These are phyloP conservation scores for Pezicula carpinea DNA, from an alignment of 2,329 filamentous ascomycete genomes.

Conservation along the genomic window DNA sequence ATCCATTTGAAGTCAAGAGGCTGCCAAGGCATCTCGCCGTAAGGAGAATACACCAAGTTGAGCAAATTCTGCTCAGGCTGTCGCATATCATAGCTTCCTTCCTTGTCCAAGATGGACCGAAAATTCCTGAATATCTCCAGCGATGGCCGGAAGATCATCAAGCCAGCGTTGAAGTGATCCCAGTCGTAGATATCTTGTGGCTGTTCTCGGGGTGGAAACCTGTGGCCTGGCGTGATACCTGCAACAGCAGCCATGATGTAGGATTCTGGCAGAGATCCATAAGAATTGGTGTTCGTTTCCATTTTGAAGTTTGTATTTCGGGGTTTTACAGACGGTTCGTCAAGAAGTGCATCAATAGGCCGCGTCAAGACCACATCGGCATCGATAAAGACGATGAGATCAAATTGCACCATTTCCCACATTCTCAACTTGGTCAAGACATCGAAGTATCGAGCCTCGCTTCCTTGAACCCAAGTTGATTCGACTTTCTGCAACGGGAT, in stretches of 20 bases:
- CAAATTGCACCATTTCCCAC: constrained; percentile 36
- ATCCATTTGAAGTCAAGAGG: constrained; percentile 35
- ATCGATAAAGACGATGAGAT: constrained; percentile 38
- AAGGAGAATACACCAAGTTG: constrained; percentile 36
- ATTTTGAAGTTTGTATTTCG: constrained; percentile 16
- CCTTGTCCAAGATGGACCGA: constrained; percentile 30
- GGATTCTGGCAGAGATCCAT: constrained; percentile 25
- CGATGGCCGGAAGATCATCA: constrained; percentile 35
- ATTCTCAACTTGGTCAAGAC: constrained; percentile 39
- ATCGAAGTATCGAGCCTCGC: constrained; percentile 35
- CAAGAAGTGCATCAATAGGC: constrained; percentile 34
- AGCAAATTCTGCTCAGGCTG: constrained; percentile 38
- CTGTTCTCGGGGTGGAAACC: constrained; percentile 32
- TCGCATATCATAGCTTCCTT: constrained; percentile 32
- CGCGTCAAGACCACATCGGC: constrained; percentile 35
- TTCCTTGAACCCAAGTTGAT: constrained; percentile 32
- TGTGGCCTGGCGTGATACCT: constrained; percentile 29
- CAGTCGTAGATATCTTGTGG: constrained; percentile 19
- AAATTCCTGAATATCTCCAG: constrained; percentile 33
- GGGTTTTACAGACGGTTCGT: constrained; percentile 22
- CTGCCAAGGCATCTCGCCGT: constrained; percentile 37
- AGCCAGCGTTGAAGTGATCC: constrained; percentile 32
- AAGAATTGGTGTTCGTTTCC: constrained; percentile 20
- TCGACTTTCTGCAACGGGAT: constrained; percentile 31
- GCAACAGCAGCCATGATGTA: constrained; percentile 31